Percentiles rank a stretch among this genome's conserved stretches.
phyloP scores from a whole-genome alignment of 352 stramenopile species.

The Pythium brachiatum region DNA sequence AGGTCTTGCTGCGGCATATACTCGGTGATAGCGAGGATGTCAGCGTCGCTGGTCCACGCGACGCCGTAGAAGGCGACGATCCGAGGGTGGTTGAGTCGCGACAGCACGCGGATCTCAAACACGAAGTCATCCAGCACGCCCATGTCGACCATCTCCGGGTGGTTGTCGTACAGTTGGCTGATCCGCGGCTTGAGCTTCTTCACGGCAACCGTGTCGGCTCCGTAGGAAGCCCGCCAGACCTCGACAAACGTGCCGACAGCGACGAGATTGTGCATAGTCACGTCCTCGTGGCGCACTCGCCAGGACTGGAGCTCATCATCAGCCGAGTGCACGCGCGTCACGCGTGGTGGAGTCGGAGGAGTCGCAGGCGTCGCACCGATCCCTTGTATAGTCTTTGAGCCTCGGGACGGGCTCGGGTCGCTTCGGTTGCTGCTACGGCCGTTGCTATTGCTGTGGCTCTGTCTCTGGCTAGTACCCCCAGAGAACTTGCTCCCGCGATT shows the following conservation, averaged over 20 bases:
- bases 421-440: neutral
- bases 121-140: conserved; percentile 42
- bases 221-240: conserved; percentile 42
- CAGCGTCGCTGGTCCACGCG: conserved; percentile 34
- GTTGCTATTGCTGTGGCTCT: neutral
- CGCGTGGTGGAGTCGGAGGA: neutral
- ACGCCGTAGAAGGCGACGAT: conserved; percentile 52
- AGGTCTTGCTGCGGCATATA: conserved; percentile 46
- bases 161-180: conserved; percentile 23
- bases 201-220: conserved; percentile 35
- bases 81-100: conserved; percentile 45
- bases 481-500: conserved; percentile 3
- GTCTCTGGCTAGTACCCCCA: neutral
- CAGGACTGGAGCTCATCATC: conserved; percentile 40
- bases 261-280: conserved; percentile 28
- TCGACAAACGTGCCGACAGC: conserved; percentile 34
- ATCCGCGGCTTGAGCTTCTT: conserved; percentile 36
- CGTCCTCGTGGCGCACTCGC: conserved; percentile 34
- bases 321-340: conserved; percentile 26
- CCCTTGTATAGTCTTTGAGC: neutral
- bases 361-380: neutral
- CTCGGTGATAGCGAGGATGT: conserved; percentile 43
- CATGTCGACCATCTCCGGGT: conserved; percentile 25
- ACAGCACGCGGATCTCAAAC: conserved; percentile 49
- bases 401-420: neutral